Percentiles rank a stretch among this genome's conserved stretches.
phyloP scores from a whole-genome alignment of 2,329 filamentous ascomycete species.

The Alternaria sp. region DNA sequence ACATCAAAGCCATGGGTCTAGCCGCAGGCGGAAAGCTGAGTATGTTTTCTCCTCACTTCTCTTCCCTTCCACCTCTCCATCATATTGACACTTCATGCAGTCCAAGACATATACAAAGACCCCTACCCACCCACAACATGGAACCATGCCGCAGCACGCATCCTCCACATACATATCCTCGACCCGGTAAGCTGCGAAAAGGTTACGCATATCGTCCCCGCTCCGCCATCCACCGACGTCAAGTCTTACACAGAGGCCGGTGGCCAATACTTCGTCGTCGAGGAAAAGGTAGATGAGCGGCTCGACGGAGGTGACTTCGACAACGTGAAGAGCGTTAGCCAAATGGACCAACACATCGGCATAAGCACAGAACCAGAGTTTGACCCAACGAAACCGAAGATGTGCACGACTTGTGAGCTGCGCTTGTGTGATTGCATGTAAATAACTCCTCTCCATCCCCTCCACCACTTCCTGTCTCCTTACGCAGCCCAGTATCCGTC shows the following conservation, averaged over 20 bases:
- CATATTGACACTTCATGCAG: not conserved
- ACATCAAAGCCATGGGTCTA: not conserved
- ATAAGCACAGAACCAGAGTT: not conserved
- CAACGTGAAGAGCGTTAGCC: not conserved
- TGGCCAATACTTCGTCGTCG: not conserved
- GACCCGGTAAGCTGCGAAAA: not conserved
- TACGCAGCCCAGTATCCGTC: not conserved
- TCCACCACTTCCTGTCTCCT: no score
- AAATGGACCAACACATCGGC: not conserved
- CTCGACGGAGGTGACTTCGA: not conserved
- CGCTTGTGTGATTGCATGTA: not conserved
- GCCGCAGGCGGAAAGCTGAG: not conserved
- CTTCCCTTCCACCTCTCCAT: no score
- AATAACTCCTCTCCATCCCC: not conserved
- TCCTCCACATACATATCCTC: not conserved
- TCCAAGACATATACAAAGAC: conserved; percentile 3
- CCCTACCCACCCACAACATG: not conserved
- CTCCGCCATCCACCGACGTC: not conserved
- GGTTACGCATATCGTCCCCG: not conserved
- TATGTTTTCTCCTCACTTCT: not conserved
- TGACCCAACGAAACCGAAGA: not conserved
- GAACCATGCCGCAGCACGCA: not conserved
- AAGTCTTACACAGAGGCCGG: not conserved
- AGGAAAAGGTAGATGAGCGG: not conserved
- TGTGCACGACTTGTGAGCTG: not conserved